Base-by-base conservation (phyloP, 768 basidiomycete species). In the Calocera cornea region DNA sequence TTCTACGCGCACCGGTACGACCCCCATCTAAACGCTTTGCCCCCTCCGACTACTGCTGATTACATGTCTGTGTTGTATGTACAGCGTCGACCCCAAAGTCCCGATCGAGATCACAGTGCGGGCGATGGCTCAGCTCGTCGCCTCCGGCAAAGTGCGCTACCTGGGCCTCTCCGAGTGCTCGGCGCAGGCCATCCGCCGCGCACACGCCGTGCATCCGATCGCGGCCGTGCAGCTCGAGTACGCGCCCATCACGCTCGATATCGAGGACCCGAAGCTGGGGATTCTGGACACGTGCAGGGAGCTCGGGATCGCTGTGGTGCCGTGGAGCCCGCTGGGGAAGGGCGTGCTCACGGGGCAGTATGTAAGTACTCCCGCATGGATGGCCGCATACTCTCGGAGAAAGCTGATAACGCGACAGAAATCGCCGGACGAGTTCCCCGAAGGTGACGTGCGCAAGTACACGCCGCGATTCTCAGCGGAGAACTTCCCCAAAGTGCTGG, bases 91-190 rank as follows among this genome's bases (percentile, higher is more conserved):
- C 60, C 72, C 73, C 22, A 65, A 68, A 33, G 75, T 76, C 36
- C 76, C 75, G 27, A 78, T 77, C 67, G 76, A 78, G 66, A 54
- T 70, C 66, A 80, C 82, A 0, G 79, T 84, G 5, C 72, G 77
- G 3, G 84, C 80, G 0, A 80, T 84, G 80, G 80, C 80, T 0
- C 79, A 83, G 67, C 40, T 19, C 44, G 24, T 17, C 41, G 65
- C 64, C 12, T 69, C 68, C n/a, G 71, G 71, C 12, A 72, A 72
- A 63, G 67, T 69, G 54, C 47, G 65, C n/a, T 64, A 72, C 65
- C 47, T 70, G 44, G 71, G 71, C 27, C 65, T 72, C 29, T 72
- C 71, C 41, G 71, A 72, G 50, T 36, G 64, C 64, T 64, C 67
- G 12, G 68, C 69, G 2, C 34, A 36, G 8, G 64, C 65, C 12